Conservation (phyloP, 176 grass and related monocot genomes). For the Bromus sterilis region DNA sequence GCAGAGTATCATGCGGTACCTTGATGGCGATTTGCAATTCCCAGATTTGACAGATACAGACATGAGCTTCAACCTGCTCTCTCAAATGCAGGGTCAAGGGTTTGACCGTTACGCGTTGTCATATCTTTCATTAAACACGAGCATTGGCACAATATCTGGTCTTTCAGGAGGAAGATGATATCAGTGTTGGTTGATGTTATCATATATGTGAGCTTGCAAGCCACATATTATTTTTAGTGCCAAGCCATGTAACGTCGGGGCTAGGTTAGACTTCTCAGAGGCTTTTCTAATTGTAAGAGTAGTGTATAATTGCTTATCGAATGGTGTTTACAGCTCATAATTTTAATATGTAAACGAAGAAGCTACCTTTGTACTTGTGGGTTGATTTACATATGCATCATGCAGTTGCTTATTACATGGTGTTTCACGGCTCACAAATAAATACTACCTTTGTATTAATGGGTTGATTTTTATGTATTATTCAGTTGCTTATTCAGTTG, state of each 20-base stretch:
- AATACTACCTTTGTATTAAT: background rate
- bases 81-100: background rate
- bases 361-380: background rate
- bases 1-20: conserved; percentile 28
- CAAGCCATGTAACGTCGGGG: background rate
- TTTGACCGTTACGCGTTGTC: background rate
- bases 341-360: background rate
- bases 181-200: background rate
- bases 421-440: background rate
- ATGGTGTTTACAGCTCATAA: background rate
- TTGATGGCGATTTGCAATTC: conserved; percentile 14
- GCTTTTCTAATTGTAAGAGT: background rate
- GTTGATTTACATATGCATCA: background rate
- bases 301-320: background rate
- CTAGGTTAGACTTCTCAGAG: background rate
- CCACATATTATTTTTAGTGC: background rate
- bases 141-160: background rate
- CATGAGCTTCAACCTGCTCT: conserved; percentile 4
- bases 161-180: background rate
- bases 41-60: conserved; percentile 3
- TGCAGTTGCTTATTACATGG: background rate
- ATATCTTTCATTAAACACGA: background rate
- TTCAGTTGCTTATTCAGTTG: background rate
- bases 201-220: background rate
- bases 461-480: background rate